Percentiles rank a stretch among this genome's conserved stretches.
These are phyloP conservation scores for Dissophora globulifera DNA, from an alignment of 192 early-diverging fungal species.

Conservation along the genomic window DNA sequence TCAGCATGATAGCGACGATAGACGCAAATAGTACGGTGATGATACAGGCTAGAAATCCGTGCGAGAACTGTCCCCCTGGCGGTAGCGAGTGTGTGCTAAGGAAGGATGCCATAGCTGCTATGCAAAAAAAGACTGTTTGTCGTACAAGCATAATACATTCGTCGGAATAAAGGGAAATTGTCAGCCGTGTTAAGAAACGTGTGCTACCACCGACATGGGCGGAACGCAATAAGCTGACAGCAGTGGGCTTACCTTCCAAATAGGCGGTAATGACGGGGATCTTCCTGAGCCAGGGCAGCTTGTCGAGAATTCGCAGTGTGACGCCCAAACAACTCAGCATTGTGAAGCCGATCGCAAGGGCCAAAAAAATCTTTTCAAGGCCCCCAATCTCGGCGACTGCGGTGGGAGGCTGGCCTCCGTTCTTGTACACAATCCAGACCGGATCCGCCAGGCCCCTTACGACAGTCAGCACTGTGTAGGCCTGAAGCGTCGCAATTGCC, in stretches of 20 bases:
- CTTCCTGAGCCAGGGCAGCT: conserved; percentile 19
- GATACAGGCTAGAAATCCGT: conserved; percentile 46
- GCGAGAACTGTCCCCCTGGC: conserved; percentile 32
- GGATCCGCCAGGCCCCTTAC: conserved; percentile 44
- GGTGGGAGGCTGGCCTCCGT: neutral
- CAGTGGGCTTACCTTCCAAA: conserved; percentile 54
- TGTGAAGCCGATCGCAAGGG: conserved; percentile 37
- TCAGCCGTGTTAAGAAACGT: conserved; percentile 9
- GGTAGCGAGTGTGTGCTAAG: conserved; percentile 28
- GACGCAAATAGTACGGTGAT: conserved; percentile 38
- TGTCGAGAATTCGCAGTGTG: conserved; percentile 41
- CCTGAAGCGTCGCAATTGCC: conserved; percentile 37
- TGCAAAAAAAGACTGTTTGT: conserved; percentile 27
- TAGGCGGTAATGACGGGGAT: conserved; percentile 45
- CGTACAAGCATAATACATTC: neutral
- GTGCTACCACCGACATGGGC: neutral
- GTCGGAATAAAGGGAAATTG: too few species aligned
- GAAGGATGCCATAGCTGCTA: conserved; percentile 35
- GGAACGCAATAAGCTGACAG: neutral
- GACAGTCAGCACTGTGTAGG: conserved; percentile 43
- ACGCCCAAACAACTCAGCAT: conserved; percentile 48
- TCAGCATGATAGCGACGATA: conserved; percentile 42
- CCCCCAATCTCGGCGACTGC: conserved; percentile 17
- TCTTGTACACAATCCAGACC: conserved; percentile 23
- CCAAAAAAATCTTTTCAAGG: conserved; percentile 29